phyloP scores from a whole-genome alignment of 768 basidiomycete genomes.

The Punctularia strigosozonata region DNA sequence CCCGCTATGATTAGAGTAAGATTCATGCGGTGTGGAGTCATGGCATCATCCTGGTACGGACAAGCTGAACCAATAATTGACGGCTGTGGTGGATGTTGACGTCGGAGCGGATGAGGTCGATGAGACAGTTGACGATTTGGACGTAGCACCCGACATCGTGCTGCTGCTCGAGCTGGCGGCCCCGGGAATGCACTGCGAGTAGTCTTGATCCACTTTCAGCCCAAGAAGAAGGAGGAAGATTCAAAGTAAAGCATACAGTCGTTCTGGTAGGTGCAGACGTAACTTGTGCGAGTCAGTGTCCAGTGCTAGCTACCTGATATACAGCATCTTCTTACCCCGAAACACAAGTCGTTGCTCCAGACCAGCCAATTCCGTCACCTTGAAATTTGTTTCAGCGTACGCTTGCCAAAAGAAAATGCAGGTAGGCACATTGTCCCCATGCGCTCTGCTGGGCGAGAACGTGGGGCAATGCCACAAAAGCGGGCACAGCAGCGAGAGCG shows the following conservation, averaged over 20 bases:
- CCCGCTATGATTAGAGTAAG: conserved; percentile 22
- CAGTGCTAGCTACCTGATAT: not conserved
- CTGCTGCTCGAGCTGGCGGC: conserved; percentile 1
- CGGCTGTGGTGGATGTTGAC: conserved; percentile 10
- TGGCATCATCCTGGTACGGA: conserved; percentile 19
- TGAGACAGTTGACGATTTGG: conserved; percentile 5
- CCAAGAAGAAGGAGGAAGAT: not conserved
- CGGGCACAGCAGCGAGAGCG: not conserved
- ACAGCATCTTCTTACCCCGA: conserved; percentile 24
- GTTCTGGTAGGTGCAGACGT: conserved; percentile 15
- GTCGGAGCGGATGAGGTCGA: conserved; percentile 11
- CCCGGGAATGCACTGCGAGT: conserved; percentile 27
- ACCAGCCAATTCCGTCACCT: conserved; percentile 25
- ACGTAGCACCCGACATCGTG: too few species aligned
- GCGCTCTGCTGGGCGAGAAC: conserved; percentile 2
- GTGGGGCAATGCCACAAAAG: not conserved
- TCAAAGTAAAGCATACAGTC: conserved; percentile 12
- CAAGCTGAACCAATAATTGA: conserved; percentile 51
- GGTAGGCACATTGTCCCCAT: conserved; percentile 7
- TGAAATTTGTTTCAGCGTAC: too few species aligned
- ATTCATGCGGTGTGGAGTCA: too few species aligned
- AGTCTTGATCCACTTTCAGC: conserved; percentile 18
- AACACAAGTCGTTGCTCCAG: conserved; percentile 29
- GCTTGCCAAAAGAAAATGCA: too few species aligned
- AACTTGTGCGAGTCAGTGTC: conserved; percentile 3